Percentiles rank a stretch among this genome's conserved stretches.
Conservation (phyloP, 495 filamentous ascomycete genomes). For the Xylaria bambusicola region DNA sequence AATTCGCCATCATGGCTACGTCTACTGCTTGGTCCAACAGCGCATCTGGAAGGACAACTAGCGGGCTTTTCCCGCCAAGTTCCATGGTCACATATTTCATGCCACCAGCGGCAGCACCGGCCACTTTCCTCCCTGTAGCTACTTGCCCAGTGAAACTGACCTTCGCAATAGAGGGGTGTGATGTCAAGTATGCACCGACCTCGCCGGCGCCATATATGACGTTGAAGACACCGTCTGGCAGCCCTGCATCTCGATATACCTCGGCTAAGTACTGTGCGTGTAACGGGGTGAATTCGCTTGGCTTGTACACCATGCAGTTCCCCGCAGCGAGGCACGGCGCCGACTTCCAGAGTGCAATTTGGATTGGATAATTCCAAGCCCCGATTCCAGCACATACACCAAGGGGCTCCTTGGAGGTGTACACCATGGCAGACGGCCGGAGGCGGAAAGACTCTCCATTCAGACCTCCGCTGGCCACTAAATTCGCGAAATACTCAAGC, state of each 20-base stretch:
- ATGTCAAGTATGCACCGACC: conserved; percentile 68
- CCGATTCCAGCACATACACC: conserved; percentile 80
- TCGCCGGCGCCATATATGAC: conserved; percentile 73
- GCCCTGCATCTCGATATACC: conserved; percentile 70
- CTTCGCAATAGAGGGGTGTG: conserved; percentile 70
- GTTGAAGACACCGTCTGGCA: conserved; percentile 81
- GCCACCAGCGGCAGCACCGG: conserved; percentile 64
- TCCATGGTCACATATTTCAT: conserved; percentile 91
- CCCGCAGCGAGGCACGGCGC: conserved; percentile 80
- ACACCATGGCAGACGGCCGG: conserved; percentile 71
- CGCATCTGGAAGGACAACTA: conserved; percentile 70
- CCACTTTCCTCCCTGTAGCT: conserved; percentile 72
- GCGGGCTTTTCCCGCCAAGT: conserved; percentile 76
- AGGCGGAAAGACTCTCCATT: conserved; percentile 51
- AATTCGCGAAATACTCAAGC: conserved; percentile 73
- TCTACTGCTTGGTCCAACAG: conserved; percentile 73
- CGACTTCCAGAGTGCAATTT: conserved; percentile 86
- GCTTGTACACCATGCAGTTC: conserved; percentile 87
- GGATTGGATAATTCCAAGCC: conserved; percentile 85
- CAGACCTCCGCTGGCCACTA: conserved; percentile 63
- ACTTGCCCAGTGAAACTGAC: conserved; percentile 87
- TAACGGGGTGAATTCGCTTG: conserved; percentile 77
- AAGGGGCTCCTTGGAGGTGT: conserved; percentile 71
- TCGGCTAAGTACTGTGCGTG: conserved; percentile 69
- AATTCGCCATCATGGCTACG: conserved; percentile 87